phyloP scores from a whole-genome alignment of 306 rosid species.

The Trichosanthes cucumerina region DNA sequence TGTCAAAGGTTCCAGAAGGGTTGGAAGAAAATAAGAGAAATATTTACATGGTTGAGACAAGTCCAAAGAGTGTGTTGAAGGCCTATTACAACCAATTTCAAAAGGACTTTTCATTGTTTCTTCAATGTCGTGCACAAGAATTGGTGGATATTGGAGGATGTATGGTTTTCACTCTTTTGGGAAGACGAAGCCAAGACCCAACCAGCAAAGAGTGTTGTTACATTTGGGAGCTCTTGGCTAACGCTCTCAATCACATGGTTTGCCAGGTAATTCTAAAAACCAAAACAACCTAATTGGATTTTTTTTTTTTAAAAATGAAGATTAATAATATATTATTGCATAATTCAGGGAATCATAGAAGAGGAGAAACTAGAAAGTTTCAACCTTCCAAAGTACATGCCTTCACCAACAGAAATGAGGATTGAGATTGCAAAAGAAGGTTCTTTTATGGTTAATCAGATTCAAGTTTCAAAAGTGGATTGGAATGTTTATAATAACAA shows the following conservation, averaged over 20 bases:
- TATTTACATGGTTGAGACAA: slow-evolving; percentile 13
- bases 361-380: slow-evolving; percentile 21
- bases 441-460: slow-evolving; percentile 18
- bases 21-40: slow-evolving; percentile 19
- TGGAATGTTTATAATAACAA: slow-evolving; percentile 18
- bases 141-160: slow-evolving; percentile 21
- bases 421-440: slow-evolving; percentile 27
- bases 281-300: too few species aligned
- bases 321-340: too few species aligned
- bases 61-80: slow-evolving; percentile 14
- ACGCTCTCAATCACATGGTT: slow-evolving; percentile 33
- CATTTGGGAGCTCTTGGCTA: slow-evolving; percentile 14
- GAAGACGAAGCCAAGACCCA: slow-evolving; percentile 14
- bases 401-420: slow-evolving; percentile 24
- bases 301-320: too few species aligned
- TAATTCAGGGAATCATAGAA: slow-evolving; percentile 26
- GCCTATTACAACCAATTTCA: slow-evolving; percentile 25
- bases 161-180: slow-evolving; percentile 29
- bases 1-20: slow-evolving; percentile 29
- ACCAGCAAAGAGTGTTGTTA: not conserved
- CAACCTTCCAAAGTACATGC: slow-evolving; percentile 25
- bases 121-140: slow-evolving; percentile 28
- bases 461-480: slow-evolving; percentile 10
- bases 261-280: slow-evolving; percentile 15
- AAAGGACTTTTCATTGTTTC: slow-evolving; percentile 25